Base-by-base conservation (phyloP, 306 rosid species). In the Dryas alaskensis region DNA sequence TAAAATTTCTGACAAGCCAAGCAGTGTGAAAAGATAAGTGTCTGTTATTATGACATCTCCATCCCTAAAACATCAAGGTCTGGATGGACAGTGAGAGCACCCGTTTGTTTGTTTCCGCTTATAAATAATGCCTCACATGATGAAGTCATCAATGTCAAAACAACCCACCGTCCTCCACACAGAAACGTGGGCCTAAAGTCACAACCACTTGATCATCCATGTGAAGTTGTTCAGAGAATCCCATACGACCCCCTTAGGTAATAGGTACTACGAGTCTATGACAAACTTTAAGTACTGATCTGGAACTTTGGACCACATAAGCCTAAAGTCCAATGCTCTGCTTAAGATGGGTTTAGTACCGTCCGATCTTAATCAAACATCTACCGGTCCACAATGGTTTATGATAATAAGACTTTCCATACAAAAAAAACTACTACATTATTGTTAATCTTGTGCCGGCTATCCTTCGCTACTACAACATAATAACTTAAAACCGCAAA, bases 141-240 rank as follows among this genome's bases (percentile, higher is more conserved):
- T 31, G 37, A 31, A 31, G 37, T 31, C 37, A 31, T 31, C 37
- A 31, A 31, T 31, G 37, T 31, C 37, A 31, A 31, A 31, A 31
- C 37, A 31, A 1, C 37, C 37, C 37, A 31, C 37, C 37, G 37
- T 31, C 37, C 37, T 44, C 37, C 14, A 19, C 59, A 22, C 72
- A 44, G 42, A 67, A 42, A 16, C 31, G 69, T 46, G 61, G 77
- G 83, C 60, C 76, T 54, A 45, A 68, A 67, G 48, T 31, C 37
- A 31, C 37, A 31, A 31, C 1, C 37, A 31, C 37, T 31, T 31
- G 37, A 27, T 49, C 16, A 47, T 70, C 54, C 77, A 75, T 70
- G 77, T 70, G 77, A 64, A 10, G 8, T 11, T 70, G 48, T 69
- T 49, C 83, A 69, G 77, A 75, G 64, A 76, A 60, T 80, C 80